Evolutionary conservation across 2,329 filamentous ascomycete species (phyloP), one percentile per base, ranked within the genome.

Genomic region (Stemphylium lycopersici): DNA sequence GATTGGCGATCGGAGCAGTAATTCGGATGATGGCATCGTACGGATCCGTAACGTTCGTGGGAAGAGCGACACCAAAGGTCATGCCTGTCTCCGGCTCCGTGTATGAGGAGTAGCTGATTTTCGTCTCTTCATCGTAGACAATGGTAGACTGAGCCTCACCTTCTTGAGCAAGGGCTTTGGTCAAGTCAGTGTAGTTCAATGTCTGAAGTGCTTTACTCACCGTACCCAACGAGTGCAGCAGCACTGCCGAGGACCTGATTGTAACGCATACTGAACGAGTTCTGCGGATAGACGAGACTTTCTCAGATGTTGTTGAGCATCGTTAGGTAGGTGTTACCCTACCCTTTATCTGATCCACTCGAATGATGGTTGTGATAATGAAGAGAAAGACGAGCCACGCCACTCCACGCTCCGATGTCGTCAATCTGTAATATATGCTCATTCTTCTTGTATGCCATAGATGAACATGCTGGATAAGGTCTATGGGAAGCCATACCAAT

Each of bases 21-120:
- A 73, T 67, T 29, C 61, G 61, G 44, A 73, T 61, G 34, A 73
- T 65, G 32, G 65, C 69, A 62, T 73, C 66, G 40, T 67, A 73
- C n/a, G 69, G 67, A 52, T 69, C 68, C 26, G 55, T 62, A 24
- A 61, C 62, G 12, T 61, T 66, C 43, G 67, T 66, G 2, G 70
- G 69, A 15, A 73, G 63, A 33, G 70, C 68, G 54, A 72, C 43
- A n/a, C 68, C 67, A 58, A 70, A 68, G 16, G 58, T 63, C 59
- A 69, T 67, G 31, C 66, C 70, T 42, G 62, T 66, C 39, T 65
- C 62, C n/a, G 58, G 48, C 43, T 70, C 58, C 47, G 65, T 59
- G 54, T 73, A 72, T 32, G 62, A 62, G 29, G 70, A 70, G 52
- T 66, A 72, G 45, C 63, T 70, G 46, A 72, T 71, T 45, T 67